These are phyloP conservation scores for Fusarium circinatum DNA, from an alignment of 2,329 filamentous ascomycete species.

Conservation along the genomic window DNA sequence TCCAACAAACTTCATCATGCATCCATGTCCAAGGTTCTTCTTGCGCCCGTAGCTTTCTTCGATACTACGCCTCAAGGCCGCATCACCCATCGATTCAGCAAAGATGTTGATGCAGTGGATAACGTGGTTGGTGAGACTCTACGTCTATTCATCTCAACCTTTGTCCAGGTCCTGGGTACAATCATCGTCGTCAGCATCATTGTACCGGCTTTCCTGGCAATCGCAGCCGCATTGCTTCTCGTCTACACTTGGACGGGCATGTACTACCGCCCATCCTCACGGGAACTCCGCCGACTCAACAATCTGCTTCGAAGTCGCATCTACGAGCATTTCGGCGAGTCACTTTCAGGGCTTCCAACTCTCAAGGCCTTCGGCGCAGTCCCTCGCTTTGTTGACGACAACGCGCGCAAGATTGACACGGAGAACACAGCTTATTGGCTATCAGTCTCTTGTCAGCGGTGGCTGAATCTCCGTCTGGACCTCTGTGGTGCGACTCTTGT, in stretches of 20 bases:
- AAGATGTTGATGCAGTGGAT: constrained; percentile 24
- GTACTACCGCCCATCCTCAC: constrained; percentile 20
- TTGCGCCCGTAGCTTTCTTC: constrained; percentile 17
- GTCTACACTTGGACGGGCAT: constrained; percentile 21
- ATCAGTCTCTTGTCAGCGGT: constrained; percentile 6
- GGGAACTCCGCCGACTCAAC: constrained; percentile 16
- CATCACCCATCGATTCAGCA: constrained; percentile 25
- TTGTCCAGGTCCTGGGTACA: constrained; percentile 18
- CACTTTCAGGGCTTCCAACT: constrained; percentile 9
- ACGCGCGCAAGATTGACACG: constrained; percentile 12
- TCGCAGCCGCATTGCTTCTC: constrained; percentile 1
- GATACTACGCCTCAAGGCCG: constrained; percentile 24
- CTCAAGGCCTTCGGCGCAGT: constrained; percentile 22
- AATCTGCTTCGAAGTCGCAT: constrained; percentile 28
- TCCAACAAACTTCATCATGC: constrained; percentile 26
- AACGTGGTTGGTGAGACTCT: constrained; percentile 23
- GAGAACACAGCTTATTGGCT: constrained; percentile 28
- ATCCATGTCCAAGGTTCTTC: not conserved
- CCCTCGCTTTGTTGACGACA: constrained; percentile 13
- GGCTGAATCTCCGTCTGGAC: constrained; percentile 20
- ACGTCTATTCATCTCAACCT: constrained; percentile 16
- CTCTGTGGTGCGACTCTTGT: constrained; percentile 15
- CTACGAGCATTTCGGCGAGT: constrained; percentile 28
- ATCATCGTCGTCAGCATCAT: constrained; percentile 26
- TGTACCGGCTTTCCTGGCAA: constrained; percentile 12